phyloP scores from a whole-genome alignment of 352 stramenopile genomes.

The Pythium scleroteichum region DNA sequence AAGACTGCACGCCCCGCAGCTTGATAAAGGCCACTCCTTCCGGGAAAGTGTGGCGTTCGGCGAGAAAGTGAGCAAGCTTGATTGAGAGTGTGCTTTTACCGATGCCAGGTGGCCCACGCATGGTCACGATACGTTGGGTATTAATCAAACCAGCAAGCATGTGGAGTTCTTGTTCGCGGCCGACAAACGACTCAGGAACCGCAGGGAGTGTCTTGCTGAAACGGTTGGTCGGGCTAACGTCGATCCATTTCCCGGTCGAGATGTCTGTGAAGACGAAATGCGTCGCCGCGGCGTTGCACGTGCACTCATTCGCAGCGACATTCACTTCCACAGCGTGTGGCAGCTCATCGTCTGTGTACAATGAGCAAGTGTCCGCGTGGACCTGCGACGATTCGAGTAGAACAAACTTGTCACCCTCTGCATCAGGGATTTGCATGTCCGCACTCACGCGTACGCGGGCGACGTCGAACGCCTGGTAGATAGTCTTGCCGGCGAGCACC shows the following conservation, averaged over 20 bases:
- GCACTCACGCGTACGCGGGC: slow-evolving; percentile 68
- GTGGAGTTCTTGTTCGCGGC: slow-evolving; percentile 73
- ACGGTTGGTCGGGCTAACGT: slow-evolving; percentile 70
- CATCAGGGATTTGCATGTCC: slow-evolving; percentile 62
- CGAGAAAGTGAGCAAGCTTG: slow-evolving; percentile 70
- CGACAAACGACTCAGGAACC: slow-evolving; percentile 70
- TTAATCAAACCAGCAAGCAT: slow-evolving; percentile 62
- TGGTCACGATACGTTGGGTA: slow-evolving; percentile 62
- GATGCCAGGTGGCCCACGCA: slow-evolving; percentile 73
- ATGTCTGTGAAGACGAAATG: slow-evolving; percentile 77
- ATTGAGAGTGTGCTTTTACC: slow-evolving; percentile 79
- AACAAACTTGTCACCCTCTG: slow-evolving; percentile 79
- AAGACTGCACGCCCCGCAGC: slow-evolving; percentile 60
- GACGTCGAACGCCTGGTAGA: slow-evolving; percentile 77
- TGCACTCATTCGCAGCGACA: slow-evolving; percentile 46
- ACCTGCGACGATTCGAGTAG: slow-evolving; percentile 66
- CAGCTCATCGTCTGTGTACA: slow-evolving; percentile 31
- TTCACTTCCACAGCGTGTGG: slow-evolving; percentile 53
- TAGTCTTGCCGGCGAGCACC: slow-evolving; percentile 65
- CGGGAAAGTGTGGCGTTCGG: slow-evolving; percentile 68
- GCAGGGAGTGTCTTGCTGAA: slow-evolving; percentile 68
- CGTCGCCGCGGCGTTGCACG: slow-evolving; percentile 46
- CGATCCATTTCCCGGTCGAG: slow-evolving; percentile 70
- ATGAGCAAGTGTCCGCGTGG: slow-evolving; percentile 52
- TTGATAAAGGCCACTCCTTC: slow-evolving; percentile 79